Conservation (phyloP, 352 stramenopile species). For the Phytophthora fragariae region DNA sequence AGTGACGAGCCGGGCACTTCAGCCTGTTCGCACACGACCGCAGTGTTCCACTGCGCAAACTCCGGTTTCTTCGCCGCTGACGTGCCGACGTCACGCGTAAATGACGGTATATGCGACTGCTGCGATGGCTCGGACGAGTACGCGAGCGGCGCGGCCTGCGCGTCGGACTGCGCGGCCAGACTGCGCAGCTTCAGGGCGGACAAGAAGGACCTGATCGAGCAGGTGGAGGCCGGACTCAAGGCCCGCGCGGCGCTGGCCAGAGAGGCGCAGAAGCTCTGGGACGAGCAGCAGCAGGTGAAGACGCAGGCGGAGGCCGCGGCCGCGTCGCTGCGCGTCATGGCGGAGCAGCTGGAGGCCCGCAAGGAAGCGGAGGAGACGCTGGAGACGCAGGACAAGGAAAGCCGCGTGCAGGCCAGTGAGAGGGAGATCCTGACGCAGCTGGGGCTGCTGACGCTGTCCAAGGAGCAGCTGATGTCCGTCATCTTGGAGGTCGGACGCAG, state of each 20-base stretch:
- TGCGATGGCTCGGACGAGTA: conserved; percentile 96
- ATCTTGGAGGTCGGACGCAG: conserved; percentile 67
- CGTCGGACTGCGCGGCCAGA: conserved; percentile 41
- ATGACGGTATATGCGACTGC: conserved; percentile 98
- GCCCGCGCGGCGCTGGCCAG: conserved; percentile 47
- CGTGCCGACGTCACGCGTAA: conserved; percentile 73
- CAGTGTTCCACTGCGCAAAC: conserved; percentile 53
- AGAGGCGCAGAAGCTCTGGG: conserved; percentile 45
- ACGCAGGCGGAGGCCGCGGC: conserved; percentile 37
- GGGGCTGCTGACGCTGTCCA: conserved; percentile 63
- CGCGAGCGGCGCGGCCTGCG: conserved; percentile 45
- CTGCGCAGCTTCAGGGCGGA: conserved; percentile 57
- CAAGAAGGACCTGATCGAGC: conserved; percentile 71
- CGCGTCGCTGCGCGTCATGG: conserved; percentile 41
- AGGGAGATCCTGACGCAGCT: conserved; percentile 57
- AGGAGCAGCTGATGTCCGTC: conserved; percentile 66
- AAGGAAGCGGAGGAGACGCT: conserved; percentile 53
- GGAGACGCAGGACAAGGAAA: conserved; percentile 58
- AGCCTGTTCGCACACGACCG: conserved; percentile 62
- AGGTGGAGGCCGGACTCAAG: conserved; percentile 72
- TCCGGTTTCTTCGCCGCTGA: conserved; percentile 60
- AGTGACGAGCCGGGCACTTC: conserved; percentile 91
- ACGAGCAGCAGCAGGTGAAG: conserved; percentile 43
- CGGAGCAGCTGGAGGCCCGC: conserved; percentile 50
- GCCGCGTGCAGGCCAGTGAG: conserved; percentile 52